Conservation (phyloP, 2,329 filamentous ascomycete genomes). For the Raffaelea deltoideospora region DNA sequence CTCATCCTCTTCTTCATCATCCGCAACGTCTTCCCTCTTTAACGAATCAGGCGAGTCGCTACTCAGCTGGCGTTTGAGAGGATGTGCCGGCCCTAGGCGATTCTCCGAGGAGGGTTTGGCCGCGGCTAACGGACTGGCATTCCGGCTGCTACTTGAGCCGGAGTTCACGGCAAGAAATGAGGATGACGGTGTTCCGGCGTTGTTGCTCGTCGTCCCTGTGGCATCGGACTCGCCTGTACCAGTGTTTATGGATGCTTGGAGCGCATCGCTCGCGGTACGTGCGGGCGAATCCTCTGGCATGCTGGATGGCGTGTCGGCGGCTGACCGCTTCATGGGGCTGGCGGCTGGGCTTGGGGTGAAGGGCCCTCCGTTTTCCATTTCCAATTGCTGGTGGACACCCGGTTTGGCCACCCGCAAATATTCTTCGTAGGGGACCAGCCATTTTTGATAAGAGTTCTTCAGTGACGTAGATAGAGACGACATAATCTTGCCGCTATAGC, state of each 20-base stretch:
- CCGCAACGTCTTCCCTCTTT: slow-evolving; percentile 30
- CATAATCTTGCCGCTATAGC: slow-evolving; percentile 99
- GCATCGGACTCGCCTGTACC: slow-evolving; percentile 29
- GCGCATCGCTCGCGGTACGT: slow-evolving; percentile 34
- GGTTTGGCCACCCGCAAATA: slow-evolving; percentile 84
- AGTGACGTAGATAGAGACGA: slow-evolving; percentile 93
- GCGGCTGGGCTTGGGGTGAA: slow-evolving; percentile 60
- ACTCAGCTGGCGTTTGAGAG: slow-evolving; percentile 66
- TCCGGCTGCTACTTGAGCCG: slow-evolving; percentile 44
- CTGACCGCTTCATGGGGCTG: slow-evolving; percentile 55
- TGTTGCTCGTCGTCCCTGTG: slow-evolving; percentile 25
- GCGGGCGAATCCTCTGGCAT: slow-evolving; percentile 53
- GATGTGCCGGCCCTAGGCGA: slow-evolving; percentile 39
- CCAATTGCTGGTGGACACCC: slow-evolving; percentile 88
- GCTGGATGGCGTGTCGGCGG: slow-evolving; percentile 42
- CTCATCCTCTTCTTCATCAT: slow-evolving; percentile 43
- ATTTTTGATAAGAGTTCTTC: slow-evolving; percentile 96
- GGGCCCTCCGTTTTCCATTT: slow-evolving; percentile 83
- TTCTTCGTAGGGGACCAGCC: slow-evolving; percentile 93
- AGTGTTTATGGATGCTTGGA: slow-evolving; percentile 33
- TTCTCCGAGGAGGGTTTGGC: slow-evolving; percentile 51
- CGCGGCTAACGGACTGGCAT: slow-evolving; percentile 47
- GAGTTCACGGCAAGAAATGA: slow-evolving; percentile 44
- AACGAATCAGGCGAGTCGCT: slow-evolving; percentile 34
- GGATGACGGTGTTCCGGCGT: slow-evolving; percentile 22